These are phyloP conservation scores for Hyphodiscus hymeniophilus DNA, from an alignment of 495 filamentous ascomycete species.

Conservation along the genomic window DNA sequence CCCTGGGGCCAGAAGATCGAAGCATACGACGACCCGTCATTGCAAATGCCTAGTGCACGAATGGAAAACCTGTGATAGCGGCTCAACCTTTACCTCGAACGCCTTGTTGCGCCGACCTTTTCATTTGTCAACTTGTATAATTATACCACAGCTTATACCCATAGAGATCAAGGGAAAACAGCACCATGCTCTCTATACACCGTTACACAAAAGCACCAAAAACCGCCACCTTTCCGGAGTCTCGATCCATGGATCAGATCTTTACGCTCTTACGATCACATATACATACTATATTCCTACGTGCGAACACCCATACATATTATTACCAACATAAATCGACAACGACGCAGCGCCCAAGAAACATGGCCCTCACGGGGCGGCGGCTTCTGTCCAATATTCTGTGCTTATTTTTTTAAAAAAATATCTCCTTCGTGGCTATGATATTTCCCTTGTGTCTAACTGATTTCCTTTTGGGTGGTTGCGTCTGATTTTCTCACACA, in stretches of 20 bases:
- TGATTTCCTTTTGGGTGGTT: too few species aligned
- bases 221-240: background rate
- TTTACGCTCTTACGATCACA: constrained; percentile 21
- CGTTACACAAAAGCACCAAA: background rate
- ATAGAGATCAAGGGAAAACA: constrained; percentile 11
- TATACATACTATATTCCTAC: too few species aligned
- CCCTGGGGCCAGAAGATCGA: constrained; percentile 37
- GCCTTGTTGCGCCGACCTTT: background rate
- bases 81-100: background rate
- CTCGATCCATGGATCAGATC: background rate
- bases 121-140: constrained; percentile 14
- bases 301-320: too few species aligned
- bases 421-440: too few species aligned
- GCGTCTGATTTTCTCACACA: too few species aligned
- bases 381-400: too few species aligned
- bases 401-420: too few species aligned
- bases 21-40: constrained; percentile 31
- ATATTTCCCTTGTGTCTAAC: too few species aligned
- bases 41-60: constrained; percentile 39
- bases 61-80: constrained; percentile 33
- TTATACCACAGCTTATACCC: constrained; percentile 8
- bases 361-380: too few species aligned
- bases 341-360: too few species aligned
- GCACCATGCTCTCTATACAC: constrained; percentile 10
- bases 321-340: too few species aligned